phyloP scores from a whole-genome alignment of 129 eudicot species.

The Chrysanthemum makinoi region DNA sequence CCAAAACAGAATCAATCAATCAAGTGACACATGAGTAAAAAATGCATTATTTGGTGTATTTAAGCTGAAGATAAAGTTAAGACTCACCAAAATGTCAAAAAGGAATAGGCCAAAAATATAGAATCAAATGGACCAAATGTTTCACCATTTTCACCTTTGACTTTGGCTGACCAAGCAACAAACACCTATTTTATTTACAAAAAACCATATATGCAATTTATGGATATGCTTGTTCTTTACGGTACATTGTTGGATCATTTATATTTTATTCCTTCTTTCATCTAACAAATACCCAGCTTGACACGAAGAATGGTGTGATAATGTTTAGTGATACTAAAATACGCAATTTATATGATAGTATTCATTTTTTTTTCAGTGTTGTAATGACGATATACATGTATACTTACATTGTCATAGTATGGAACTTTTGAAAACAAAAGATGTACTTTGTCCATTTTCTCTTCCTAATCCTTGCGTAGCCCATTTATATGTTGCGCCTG shows the following conservation, averaged over 20 bases:
- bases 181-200: slow-evolving; percentile 27
- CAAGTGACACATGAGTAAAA: slow-evolving; percentile 38
- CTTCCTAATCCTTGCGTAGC: no score
- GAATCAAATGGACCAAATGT: slow-evolving; percentile 36
- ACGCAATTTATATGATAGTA: no score
- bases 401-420: no score
- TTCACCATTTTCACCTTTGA: slow-evolving; percentile 31
- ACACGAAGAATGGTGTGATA: no score
- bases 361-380: no score
- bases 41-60: slow-evolving; percentile 24
- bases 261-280: slow-evolving; percentile 31
- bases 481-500: no score
- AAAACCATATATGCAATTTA: slow-evolving; percentile 29
- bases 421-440: no score
- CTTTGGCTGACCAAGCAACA: slow-evolving; percentile 33
- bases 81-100: slow-evolving; percentile 26
- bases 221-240: slow-evolving; percentile 29
- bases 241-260: slow-evolving; percentile 35
- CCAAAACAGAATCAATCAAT: slow-evolving; percentile 34
- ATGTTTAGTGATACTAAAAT: no score
- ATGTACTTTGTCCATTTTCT: no score
- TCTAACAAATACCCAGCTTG: no score
- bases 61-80: slow-evolving; percentile 25
- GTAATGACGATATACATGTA: no score
- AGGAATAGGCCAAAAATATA: slow-evolving; percentile 23